Evolutionary conservation across 345 rosid species (phyloP), one percentile per base, ranked within the genome.

Genomic region (Salix viminalis): DNA sequence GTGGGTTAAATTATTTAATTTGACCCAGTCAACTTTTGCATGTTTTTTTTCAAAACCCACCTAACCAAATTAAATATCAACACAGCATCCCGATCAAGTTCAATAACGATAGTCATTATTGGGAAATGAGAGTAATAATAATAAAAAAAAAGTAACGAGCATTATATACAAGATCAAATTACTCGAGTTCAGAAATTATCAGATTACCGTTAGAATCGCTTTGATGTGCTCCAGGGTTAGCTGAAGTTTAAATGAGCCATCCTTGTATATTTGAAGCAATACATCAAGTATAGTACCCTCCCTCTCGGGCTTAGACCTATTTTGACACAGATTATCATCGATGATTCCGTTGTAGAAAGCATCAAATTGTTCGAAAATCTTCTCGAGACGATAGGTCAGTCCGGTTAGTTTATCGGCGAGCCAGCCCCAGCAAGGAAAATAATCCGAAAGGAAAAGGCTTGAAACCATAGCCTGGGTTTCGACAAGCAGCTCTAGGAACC

Each of bases 191-290:
- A 24, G 26, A 24, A 24, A 24, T 24, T 24, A 24, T 24, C 26
- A 3, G 6, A 46, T 62, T 41, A 90, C 94, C 86, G 80, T 85
- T 66, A 91, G 85, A 15, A 84, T 44, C 37, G 82, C 91, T 85
- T 90, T 88, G 84, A 89, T 79, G 67, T 87, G 87, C 68, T 88
- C 89, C 14, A 62, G 32, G 2, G 84, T 83, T 44, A 89, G 76
- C 32, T 86, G 60, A 58, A 56, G 21, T 67, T 64, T 65, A 39
- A 70, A 41, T 4, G 70, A 75, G 58, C 79, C 77, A 46, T 83
- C 76, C 79, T 75, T 81, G 66, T 68, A 62, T 26, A 83, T 23
- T 72, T 79, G 69, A 65, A 85, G 76, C 67, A 87, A 82, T 28
- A 86, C 76, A 66, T 84, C 86, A n/a, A 85, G 69, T 75, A 79